Percentiles rank a stretch among this genome's conserved stretches.
Evolutionary conservation across 2,329 filamentous ascomycete species (phyloP).

Genomic region (Pseudogymnoascus sp.): DNA sequence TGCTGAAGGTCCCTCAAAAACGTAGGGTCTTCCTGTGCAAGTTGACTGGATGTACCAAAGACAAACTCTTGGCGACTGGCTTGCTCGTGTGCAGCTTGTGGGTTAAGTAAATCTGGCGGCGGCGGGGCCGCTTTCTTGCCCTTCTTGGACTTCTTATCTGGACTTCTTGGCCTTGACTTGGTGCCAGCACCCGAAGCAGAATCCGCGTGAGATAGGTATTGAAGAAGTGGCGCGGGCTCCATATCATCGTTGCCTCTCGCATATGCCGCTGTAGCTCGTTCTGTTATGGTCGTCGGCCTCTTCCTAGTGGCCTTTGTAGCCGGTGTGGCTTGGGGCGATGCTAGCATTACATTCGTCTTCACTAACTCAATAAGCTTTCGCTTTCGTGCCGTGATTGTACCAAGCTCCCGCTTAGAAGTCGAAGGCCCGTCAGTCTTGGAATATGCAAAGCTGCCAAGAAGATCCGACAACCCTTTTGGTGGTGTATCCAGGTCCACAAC

Average conservation of each 20-base stretch:
- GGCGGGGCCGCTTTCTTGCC: slow-evolving; percentile 31
- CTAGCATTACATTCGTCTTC: slow-evolving; percentile 26
- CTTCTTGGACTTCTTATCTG: slow-evolving; percentile 26
- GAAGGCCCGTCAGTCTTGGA: slow-evolving; percentile 19
- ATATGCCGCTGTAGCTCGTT: slow-evolving; percentile 67
- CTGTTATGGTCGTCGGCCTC: slow-evolving; percentile 71
- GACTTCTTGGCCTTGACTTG: slow-evolving; percentile 21
- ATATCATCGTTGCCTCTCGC: slow-evolving; percentile 29
- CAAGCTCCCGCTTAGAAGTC: slow-evolving; percentile 13
- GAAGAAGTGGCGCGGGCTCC: slow-evolving; percentile 36
- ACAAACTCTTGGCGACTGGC: slow-evolving; percentile 66
- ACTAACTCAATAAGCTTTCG: slow-evolving; percentile 49
- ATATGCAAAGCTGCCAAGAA: slow-evolving; percentile 36
- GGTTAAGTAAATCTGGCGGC: slow-evolving; percentile 56
- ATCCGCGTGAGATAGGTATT: slow-evolving; percentile 34
- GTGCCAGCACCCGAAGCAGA: slow-evolving; percentile 9
- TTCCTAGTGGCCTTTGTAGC: slow-evolving; percentile 54
- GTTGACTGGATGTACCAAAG: slow-evolving; percentile 80
- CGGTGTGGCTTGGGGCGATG: slow-evolving; percentile 28
- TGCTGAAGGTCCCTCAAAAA: slow-evolving; percentile 54
- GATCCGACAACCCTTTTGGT: slow-evolving; percentile 12
- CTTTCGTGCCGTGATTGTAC: slow-evolving; percentile 36
- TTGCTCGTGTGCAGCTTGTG: slow-evolving; percentile 57
- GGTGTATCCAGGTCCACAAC: background rate
- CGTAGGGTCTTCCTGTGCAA: slow-evolving; percentile 63